A percentile compares a stretch with the other conserved stretches of the same genome.
Evolutionary conservation across 164 flowering plant genomes (phyloP).

Genomic region (Berberis vulgaris): DNA sequence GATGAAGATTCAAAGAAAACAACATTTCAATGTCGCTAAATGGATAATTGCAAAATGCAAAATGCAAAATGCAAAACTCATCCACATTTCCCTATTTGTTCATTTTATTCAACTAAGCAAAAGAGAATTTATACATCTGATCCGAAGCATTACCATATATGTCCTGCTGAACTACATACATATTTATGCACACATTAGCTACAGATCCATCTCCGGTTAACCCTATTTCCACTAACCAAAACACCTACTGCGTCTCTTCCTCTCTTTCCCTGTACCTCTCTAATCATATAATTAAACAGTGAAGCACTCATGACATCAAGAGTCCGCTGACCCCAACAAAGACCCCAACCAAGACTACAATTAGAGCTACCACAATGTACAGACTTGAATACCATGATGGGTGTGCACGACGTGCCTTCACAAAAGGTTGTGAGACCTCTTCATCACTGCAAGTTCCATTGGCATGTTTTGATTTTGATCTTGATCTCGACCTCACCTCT

Average conservation of each 20-base stretch:
- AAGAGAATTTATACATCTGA: no score
- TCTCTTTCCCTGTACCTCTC: not conserved
- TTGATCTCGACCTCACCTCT: slow-evolving; percentile 2
- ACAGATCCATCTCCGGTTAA: not conserved
- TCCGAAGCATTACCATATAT: no score
- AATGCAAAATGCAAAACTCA: no score
- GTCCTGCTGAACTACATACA: no score
- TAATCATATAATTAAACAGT: not conserved
- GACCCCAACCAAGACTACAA: slow-evolving; percentile 14
- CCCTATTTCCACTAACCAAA: not conserved
- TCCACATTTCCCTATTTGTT: no score
- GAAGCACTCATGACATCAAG: slow-evolving; percentile 2
- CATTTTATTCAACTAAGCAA: no score
- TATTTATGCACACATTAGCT: no score
- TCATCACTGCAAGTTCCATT: not conserved
- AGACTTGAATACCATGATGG: not conserved
- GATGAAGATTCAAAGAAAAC: no score
- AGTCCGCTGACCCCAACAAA: slow-evolving; percentile 22
- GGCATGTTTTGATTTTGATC: not conserved
- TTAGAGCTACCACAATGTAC: slow-evolving; percentile 15
- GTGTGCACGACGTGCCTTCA: not conserved
- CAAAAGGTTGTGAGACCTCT: not conserved
- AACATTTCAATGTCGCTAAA: no score
- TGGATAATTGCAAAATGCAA: no score
- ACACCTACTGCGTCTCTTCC: not conserved